Conservation (phyloP, 768 basidiomycete genomes). For the Hericium erinaceus region DNA sequence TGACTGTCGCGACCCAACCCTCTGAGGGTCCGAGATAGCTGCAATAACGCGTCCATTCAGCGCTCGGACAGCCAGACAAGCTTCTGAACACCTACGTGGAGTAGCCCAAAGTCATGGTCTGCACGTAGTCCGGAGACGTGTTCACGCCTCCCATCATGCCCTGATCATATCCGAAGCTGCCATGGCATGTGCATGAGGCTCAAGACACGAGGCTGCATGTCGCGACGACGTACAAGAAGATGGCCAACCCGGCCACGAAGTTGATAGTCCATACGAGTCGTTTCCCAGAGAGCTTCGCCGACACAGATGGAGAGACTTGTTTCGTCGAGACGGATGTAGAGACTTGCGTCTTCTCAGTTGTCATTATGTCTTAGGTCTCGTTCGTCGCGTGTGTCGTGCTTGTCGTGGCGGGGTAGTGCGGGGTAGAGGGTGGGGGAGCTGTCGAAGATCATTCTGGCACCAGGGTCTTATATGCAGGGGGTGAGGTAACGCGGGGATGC, state of each 20-base stretch:
- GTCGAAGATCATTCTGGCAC: too few species aligned
- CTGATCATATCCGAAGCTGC: slow-evolving; percentile 39
- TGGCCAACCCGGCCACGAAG: slow-evolving; percentile 22
- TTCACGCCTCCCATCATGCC: slow-evolving; percentile 43
- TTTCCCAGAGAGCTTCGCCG: background rate
- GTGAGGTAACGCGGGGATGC: too few species aligned
- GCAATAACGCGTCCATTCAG: background rate
- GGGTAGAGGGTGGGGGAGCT: too few species aligned
- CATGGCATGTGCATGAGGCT: background rate
- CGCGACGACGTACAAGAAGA: slow-evolving; percentile 22
- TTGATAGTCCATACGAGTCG: slow-evolving; percentile 1
- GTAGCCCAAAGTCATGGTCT: slow-evolving; percentile 30
- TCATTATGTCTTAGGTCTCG: too few species aligned
- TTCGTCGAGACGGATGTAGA: too few species aligned
- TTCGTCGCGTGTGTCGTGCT: too few species aligned
- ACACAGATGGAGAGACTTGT: background rate
- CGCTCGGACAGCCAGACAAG: background rate
- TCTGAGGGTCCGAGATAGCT: slow-evolving; percentile 30
- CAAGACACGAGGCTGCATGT: background rate
- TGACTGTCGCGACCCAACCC: slow-evolving; percentile 34
- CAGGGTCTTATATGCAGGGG: too few species aligned
- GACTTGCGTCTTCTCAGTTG: too few species aligned
- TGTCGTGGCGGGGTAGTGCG: too few species aligned
- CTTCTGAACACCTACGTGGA: slow-evolving; percentile 19
- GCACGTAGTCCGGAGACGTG: slow-evolving; percentile 34